phyloP scores from a whole-genome alignment of 805 yeast genomes.

The Candida hispaniensis region DNA sequence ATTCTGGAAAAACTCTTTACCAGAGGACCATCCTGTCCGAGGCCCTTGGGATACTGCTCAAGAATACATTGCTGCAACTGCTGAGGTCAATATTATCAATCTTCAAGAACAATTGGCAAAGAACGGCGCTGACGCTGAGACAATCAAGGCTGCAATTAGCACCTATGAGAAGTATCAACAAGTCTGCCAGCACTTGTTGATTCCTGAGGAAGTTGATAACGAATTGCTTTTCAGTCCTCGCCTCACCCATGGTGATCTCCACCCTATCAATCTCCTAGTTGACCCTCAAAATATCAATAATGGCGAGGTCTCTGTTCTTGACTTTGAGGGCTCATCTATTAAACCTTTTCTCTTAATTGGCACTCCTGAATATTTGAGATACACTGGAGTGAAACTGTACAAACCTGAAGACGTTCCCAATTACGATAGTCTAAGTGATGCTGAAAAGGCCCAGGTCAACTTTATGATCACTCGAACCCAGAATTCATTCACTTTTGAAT shows the following conservation, averaged over 20 bases:
- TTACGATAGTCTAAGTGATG: conserved; percentile 53
- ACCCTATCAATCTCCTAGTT: conserved; percentile 74
- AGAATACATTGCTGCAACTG: conserved; percentile 54
- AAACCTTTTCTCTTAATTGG: conserved; percentile 73
- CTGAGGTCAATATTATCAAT: conserved; percentile 54
- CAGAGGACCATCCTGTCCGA: conserved; percentile 37
- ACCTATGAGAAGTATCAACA: conserved; percentile 51
- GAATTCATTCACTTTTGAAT: conserved; percentile 84
- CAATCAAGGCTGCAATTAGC: conserved; percentile 37
- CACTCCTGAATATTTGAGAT: conserved; percentile 75
- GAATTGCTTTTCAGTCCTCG: conserved; percentile 55
- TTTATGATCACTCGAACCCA: conserved; percentile 85
- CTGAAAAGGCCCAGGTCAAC: conserved; percentile 68
- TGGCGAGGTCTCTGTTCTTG: conserved; percentile 43
- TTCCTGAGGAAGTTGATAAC: conserved; percentile 36
- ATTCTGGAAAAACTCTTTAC: conserved; percentile 56
- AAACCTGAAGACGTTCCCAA: conserved; percentile 65
- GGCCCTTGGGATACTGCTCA: conserved; percentile 78
- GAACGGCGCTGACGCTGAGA: conserved; percentile 37
- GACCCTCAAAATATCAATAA: conserved; percentile 27
- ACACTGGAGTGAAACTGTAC: conserved; percentile 81
- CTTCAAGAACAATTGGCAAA: conserved; percentile 44
- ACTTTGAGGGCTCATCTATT: conserved; percentile 70
- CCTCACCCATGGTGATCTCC: conserved; percentile 70
- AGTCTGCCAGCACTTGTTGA: conserved; percentile 50